These are phyloP conservation scores for Suillus hirtellus DNA, from an alignment of 768 basidiomycete genomes.

Conservation along the genomic window DNA sequence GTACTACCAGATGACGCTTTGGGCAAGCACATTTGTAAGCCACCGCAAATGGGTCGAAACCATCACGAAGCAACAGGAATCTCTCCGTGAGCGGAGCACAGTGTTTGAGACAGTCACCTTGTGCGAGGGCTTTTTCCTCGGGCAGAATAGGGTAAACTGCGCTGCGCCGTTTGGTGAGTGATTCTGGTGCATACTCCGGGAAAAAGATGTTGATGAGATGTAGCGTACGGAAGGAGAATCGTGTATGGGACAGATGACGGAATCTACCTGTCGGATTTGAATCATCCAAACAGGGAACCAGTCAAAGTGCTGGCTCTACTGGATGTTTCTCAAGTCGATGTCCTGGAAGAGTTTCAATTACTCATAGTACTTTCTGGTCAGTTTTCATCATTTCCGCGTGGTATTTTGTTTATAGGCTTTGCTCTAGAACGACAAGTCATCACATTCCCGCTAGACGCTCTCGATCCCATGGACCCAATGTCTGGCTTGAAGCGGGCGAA, in stretches of 20 bases:
- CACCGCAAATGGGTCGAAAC: slow-evolving; percentile 94
- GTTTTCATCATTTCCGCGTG: slow-evolving; percentile 19
- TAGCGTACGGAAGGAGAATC: slow-evolving; percentile 80
- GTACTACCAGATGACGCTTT: slow-evolving; percentile 88
- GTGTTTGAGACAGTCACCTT: slow-evolving; percentile 85
- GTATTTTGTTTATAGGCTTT: slow-evolving; percentile 6
- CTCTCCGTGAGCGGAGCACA: slow-evolving; percentile 77
- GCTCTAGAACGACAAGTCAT: slow-evolving; percentile 87
- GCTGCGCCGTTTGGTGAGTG: slow-evolving; percentile 85
- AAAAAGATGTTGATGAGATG: slow-evolving; percentile 9
- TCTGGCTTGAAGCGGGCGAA: slow-evolving; percentile 92
- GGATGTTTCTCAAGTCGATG: slow-evolving; percentile 93
- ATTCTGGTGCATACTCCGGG: slow-evolving; percentile 7
- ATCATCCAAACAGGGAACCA: slow-evolving; percentile 75
- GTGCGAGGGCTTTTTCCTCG: slow-evolving; percentile 86
- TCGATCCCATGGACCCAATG: slow-evolving; percentile 88
- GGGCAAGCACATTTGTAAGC: slow-evolving; percentile 81
- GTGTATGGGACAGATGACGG: slow-evolving; percentile 99
- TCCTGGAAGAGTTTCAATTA: slow-evolving; percentile 93
- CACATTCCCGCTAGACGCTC: slow-evolving; percentile 91
- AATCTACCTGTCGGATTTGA: slow-evolving; percentile 89
- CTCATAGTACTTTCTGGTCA: slow-evolving; percentile 97
- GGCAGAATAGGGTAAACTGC: slow-evolving; percentile 87
- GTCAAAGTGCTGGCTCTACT: slow-evolving; percentile 85
- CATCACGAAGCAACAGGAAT: slow-evolving; percentile 87